These are phyloP conservation scores for Hanseniaspora nectarophila DNA, from an alignment of 805 yeast species.

Conservation along the genomic window DNA sequence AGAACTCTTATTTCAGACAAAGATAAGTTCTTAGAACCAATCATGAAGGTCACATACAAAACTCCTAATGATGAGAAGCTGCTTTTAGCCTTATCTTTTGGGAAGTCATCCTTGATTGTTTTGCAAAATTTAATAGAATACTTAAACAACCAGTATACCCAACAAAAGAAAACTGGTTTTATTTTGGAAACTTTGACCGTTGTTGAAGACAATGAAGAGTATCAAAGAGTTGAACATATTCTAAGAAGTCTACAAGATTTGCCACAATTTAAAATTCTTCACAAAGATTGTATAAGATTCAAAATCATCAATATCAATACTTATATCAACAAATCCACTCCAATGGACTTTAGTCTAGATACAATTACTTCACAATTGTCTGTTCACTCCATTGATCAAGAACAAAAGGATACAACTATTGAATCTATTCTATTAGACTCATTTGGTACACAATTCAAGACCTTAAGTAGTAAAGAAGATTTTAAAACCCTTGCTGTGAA, in stretches of 20 bases:
- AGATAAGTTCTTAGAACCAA: constrained; percentile 40
- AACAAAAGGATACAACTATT: background rate
- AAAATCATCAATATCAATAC: constrained; percentile 34
- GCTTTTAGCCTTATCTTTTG: constrained; percentile 54
- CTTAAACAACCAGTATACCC: constrained; percentile 43
- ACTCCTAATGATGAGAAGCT: constrained; percentile 30
- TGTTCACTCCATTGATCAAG: background rate
- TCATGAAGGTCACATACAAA: constrained; percentile 35
- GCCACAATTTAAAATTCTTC: constrained; percentile 19
- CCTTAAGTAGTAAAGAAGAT: constrained; percentile 53
- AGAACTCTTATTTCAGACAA: constrained; percentile 58
- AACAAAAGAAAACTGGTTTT: constrained; percentile 44
- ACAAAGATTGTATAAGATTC: constrained; percentile 29
- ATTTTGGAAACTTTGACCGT: constrained; percentile 37
- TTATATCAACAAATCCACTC: constrained; percentile 23
- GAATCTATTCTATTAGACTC: constrained; percentile 29
- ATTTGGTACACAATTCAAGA: constrained; percentile 31
- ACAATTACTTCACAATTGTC: constrained; percentile 20
- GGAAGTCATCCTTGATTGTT: constrained; percentile 53
- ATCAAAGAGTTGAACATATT: constrained; percentile 17
- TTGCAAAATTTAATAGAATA: constrained; percentile 54
- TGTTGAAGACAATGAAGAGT: constrained; percentile 34
- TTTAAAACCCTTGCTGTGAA: constrained; percentile 37
- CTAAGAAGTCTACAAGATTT: constrained; percentile 17
- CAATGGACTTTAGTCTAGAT: constrained; percentile 28